Evolutionary conservation across 169 alveolate genomes (phyloP).

Genomic region (Perkinsus olseni): DNA sequence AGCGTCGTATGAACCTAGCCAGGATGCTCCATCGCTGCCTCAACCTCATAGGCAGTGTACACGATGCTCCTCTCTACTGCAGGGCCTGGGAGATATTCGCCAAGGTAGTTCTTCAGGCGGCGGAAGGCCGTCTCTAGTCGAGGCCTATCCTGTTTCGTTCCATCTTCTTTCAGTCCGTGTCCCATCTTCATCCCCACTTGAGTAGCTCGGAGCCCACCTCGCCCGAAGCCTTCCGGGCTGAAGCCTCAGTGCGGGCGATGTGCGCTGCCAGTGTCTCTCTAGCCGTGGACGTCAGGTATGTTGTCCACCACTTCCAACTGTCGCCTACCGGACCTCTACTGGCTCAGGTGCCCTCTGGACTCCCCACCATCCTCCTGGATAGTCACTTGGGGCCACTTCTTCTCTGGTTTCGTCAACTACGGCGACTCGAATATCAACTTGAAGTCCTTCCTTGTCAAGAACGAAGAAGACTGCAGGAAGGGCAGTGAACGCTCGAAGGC

Average conservation of each 20-base stretch:
- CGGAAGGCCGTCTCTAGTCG: neutral
- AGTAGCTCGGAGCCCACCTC: neutral
- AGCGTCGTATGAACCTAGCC: neutral
- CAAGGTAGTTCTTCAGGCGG: neutral
- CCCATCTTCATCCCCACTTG: neutral
- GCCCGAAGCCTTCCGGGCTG: neutral
- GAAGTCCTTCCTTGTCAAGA: neutral
- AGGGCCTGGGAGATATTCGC: neutral
- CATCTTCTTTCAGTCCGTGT: neutral
- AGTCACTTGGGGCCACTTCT: neutral
- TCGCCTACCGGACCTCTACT: neutral
- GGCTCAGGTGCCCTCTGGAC: neutral
- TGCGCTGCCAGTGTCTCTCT: neutral
- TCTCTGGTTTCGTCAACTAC: neutral
- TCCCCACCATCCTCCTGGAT: neutral
- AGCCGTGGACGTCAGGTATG: neutral
- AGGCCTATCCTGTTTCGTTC: neutral
- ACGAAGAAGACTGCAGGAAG: neutral
- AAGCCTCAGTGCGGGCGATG: neutral
- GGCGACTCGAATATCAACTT: neutral
- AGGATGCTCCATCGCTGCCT: constrained; percentile 1
- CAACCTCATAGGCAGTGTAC: neutral
- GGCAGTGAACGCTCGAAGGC: neutral
- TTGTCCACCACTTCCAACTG: neutral
- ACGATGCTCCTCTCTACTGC: neutral